Evolutionary conservation across 768 basidiomycete genomes (phyloP), one percentile per base, ranked within the genome.

Genomic region (Tulasnella sp.): DNA sequence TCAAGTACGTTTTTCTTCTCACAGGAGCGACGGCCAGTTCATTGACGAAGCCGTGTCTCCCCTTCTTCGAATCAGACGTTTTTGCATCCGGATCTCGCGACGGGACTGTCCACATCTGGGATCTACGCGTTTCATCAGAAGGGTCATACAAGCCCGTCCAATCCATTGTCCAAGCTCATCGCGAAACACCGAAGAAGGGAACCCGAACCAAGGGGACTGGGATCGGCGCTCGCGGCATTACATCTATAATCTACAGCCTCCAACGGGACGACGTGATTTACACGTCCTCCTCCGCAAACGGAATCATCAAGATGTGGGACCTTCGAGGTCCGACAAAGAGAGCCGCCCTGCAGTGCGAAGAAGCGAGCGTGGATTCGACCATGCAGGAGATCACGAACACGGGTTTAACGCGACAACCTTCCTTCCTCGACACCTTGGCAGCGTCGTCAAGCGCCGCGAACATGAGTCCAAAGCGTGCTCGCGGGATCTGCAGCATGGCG

Each of bases 91-190:
- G 20, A 28, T 80, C 72, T 18, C 69, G 81, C 2, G 81, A 81
- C 46, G 81, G 81, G 54, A 73, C 69, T 46, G 80, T 81, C 50
- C 73, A 73, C 50, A 24, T 80, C 8, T 81, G 79, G 79, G 81
- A 81, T 64, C 72, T 81, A 6, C 80, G 81, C 31, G 74, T 64
- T 34, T 64, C 60, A 31, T 64, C 60, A 3, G 60, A 64, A 44
- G 31, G 46, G 18, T 11, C 24, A 14, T 24, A 69, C 73, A n/a
- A 80, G 44, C 74, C 79, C 60, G 73, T 80, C 11, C 64, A 34
- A 37, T 77, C 79, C 31, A 80, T 80, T n/a, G 16, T 34, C 22
- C 72, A 75, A 74, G 79, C 74, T 18, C 79, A 80, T 41, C 40
- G 46, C 18, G 79, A 80, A 24, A 6, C 78, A 22, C 76, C 44